A percentile compares a stretch with the other conserved stretches of the same genome.
These are phyloP conservation scores for Leptographium procerum DNA, from an alignment of 2,329 filamentous ascomycete species.

Conservation along the genomic window DNA sequence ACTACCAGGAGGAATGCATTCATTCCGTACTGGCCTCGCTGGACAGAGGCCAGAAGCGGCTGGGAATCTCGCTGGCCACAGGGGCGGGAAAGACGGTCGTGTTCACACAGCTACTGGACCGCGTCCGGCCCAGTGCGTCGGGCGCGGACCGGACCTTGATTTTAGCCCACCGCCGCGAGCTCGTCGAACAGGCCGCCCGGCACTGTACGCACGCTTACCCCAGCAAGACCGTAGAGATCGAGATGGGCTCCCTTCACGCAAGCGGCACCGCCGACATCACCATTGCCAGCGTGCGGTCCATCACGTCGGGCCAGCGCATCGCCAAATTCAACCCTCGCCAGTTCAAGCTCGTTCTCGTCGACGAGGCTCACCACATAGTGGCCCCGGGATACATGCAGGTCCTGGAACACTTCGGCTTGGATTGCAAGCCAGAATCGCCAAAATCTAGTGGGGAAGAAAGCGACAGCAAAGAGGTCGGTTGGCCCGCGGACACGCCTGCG, in stretches of 20 bases:
- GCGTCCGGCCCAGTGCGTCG: conserved; percentile 46
- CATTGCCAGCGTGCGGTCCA: conserved; percentile 78
- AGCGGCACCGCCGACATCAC: conserved; percentile 83
- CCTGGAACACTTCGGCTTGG: conserved; percentile 67
- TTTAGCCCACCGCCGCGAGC: conserved; percentile 80
- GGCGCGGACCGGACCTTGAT: conserved; percentile 71
- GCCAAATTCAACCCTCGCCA: conserved; percentile 64
- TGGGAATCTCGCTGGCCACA: conserved; percentile 79
- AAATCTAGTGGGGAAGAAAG: too few species aligned
- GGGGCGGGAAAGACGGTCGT: conserved; percentile 90
- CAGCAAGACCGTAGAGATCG: conserved; percentile 69
- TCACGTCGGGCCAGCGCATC: conserved; percentile 67
- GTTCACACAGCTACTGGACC: conserved; percentile 87
- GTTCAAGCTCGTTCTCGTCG: conserved; percentile 88
- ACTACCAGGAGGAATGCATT: conserved; percentile 89
- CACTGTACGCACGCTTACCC: conserved; percentile 80
- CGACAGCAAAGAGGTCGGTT: too few species aligned
- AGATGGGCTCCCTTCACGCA: conserved; percentile 73
- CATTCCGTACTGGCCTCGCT: conserved; percentile 64
- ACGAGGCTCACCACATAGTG: conserved; percentile 95
- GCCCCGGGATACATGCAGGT: conserved; percentile 66
- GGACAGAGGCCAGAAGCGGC: conserved; percentile 58
- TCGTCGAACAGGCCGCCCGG: conserved; percentile 83
- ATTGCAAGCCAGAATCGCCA: conserved; percentile 4
- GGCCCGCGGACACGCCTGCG: conserved; percentile 39